Evolutionary conservation across 768 basidiomycete species (phyloP).

Genomic region (Lentinus brumalis): DNA sequence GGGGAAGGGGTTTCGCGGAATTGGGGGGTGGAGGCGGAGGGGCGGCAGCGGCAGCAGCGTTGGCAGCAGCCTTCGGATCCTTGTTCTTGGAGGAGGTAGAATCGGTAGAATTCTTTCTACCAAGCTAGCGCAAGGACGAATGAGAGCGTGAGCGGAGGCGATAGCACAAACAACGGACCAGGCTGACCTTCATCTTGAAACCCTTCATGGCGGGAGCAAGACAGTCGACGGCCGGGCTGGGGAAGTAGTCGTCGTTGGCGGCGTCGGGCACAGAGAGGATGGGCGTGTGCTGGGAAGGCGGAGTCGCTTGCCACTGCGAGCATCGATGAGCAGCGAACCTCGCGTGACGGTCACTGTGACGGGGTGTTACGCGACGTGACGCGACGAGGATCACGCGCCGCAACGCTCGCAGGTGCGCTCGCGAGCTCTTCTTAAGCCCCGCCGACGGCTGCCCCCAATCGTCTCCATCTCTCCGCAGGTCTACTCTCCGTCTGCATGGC

Average conservation of each 20-base stretch:
- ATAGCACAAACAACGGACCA: slow-evolving; percentile 20
- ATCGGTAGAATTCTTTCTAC: slow-evolving; percentile 65
- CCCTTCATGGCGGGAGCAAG: slow-evolving; percentile 62
- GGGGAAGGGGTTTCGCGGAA: slow-evolving; percentile 65
- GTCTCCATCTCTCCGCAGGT: slow-evolving; percentile 14
- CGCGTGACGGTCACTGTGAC: slow-evolving; percentile 32
- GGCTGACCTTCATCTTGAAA: slow-evolving; percentile 75
- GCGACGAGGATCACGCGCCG: slow-evolving; percentile 20
- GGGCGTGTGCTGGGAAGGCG: slow-evolving; percentile 19
- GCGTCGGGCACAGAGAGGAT: slow-evolving; percentile 12
- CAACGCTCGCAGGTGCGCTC: slow-evolving; percentile 4
- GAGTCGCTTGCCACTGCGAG: slow-evolving; percentile 32
- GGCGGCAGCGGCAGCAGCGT: slow-evolving; percentile 40
- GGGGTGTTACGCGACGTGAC: slow-evolving; percentile 23
- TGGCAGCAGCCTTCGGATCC: slow-evolving; percentile 52
- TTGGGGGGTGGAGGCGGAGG: slow-evolving; percentile 67
- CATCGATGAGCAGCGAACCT: slow-evolving; percentile 42
- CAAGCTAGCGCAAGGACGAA: slow-evolving; percentile 47
- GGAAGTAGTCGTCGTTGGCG: slow-evolving; percentile 6
- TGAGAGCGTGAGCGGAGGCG: slow-evolving; percentile 20
- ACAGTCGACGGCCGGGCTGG: background rate
- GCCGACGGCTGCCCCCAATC: slow-evolving; percentile 1
- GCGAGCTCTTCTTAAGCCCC: slow-evolving; percentile 10
- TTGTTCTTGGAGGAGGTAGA: slow-evolving; percentile 67
- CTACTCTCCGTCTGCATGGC: slow-evolving; percentile 50